Base-by-base conservation (phyloP, 1,139 yeast species). In the Hyphopichia pseudoburtonii region DNA sequence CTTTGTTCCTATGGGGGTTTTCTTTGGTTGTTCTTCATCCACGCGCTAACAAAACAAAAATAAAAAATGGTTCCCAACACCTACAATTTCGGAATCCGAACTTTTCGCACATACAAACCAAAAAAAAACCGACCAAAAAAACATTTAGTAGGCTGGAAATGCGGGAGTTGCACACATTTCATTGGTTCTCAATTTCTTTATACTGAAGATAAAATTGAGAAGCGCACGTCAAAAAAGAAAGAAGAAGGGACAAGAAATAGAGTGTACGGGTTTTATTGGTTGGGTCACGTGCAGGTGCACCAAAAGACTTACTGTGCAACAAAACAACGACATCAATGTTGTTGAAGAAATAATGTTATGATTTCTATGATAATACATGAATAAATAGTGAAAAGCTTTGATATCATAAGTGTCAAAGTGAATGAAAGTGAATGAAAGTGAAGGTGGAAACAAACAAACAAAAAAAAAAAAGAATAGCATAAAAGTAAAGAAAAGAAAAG, bases 161-260 rank as follows among this genome's bases (percentile, higher is more conserved):
- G n/a, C n/a, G n/a, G n/a, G n/a, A n/a, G 43, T 42, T 37, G 51
- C 38, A 36, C 34, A 42, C 41, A 35, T 52, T 45, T 52, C 48
- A 52, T 52, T 52, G 57, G 57, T 42, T 43, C 33, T 37, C 28
- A 31, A n/a, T n/a, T n/a, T n/a, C n/a, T n/a, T n/a, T n/a, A n/a
- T n/a, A n/a, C n/a, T n/a, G n/a, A 16, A 34, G 32, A 21, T 7
- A 7, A 7, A 21, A 7, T 7, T 21, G 23, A 21, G 10, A 10
- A 21, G 23, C 10, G 23, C 23, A 21, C 23, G 23, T 7, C 23
- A 7, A 21, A 21, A 7, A 10, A 21, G 23, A n/a, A n/a, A n/a
- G n/a, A n/a, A n/a, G n/a, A n/a, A n/a, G n/a, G n/a, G n/a, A n/a
- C n/a, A n/a, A n/a, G n/a, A n/a, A n/a, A n/a, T n/a, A n/a, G n/a